phyloP scores from a whole-genome alignment of 2,329 filamentous ascomycete species.

The Penicillium sp. region DNA sequence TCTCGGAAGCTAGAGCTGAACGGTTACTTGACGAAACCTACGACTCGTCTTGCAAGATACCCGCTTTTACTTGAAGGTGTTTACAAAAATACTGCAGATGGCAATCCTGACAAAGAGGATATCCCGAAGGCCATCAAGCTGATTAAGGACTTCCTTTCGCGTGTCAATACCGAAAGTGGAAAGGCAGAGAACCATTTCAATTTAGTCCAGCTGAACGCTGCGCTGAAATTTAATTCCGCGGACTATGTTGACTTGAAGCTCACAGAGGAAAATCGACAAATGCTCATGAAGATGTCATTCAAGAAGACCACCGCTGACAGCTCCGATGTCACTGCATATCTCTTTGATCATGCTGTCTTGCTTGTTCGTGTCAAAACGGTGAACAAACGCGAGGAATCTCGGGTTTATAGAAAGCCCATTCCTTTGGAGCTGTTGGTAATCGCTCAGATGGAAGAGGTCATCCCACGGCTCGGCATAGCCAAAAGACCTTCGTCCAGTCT shows the following conservation, averaged over 20 bases:
- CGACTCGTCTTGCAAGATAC: slow-evolving; percentile 90
- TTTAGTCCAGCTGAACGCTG: slow-evolving; percentile 83
- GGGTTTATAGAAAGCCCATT: slow-evolving; percentile 93
- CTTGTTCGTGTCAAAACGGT: slow-evolving; percentile 87
- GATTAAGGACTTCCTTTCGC: slow-evolving; percentile 81
- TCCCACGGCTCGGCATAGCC: slow-evolving; percentile 73
- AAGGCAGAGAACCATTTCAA: slow-evolving; percentile 99
- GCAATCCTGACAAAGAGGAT: slow-evolving; percentile 84
- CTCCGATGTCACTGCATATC: slow-evolving; percentile 86
- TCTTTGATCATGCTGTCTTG: slow-evolving; percentile 94
- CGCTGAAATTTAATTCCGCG: slow-evolving; percentile 84
- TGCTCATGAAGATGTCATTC: slow-evolving; percentile 90
- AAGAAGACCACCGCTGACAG: slow-evolving; percentile 90
- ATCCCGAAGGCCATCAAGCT: slow-evolving; percentile 83
- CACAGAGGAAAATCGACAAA: slow-evolving; percentile 86
- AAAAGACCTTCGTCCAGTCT: slow-evolving; percentile 89
- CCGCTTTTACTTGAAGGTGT: slow-evolving; percentile 89
- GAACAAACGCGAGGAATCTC: slow-evolving; percentile 91
- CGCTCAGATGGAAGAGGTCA: slow-evolving; percentile 94
- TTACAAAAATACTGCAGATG: slow-evolving; percentile 84
- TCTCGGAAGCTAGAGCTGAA: slow-evolving; percentile 96
- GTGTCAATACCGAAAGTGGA: slow-evolving; percentile 92
- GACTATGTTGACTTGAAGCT: slow-evolving; percentile 92
- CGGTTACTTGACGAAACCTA: slow-evolving; percentile 96
- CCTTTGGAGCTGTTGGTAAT: slow-evolving; percentile 91